A percentile compares a stretch with the other conserved stretches of the same genome.
Evolutionary conservation across 2,329 filamentous ascomycete species (phyloP).

Genomic region (Endoconidiophora laricicola): DNA sequence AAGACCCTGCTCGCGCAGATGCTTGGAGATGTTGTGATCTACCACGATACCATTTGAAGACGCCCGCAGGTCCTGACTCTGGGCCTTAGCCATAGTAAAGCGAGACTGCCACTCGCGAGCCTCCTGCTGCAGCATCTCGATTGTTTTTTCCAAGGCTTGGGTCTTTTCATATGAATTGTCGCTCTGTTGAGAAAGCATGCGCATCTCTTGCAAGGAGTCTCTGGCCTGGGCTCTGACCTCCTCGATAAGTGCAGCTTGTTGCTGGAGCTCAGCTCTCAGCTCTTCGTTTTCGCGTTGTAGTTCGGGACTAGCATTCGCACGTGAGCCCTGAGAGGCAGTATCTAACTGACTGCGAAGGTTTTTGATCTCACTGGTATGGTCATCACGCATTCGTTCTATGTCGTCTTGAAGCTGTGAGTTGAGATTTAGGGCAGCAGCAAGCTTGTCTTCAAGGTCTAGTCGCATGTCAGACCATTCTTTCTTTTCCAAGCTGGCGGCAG

Average conservation of each 20-base stretch:
- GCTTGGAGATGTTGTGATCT: constrained; percentile 52
- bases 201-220: constrained; percentile 78
- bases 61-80: constrained; percentile 63
- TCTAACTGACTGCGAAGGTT: constrained; percentile 46
- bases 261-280: constrained; percentile 44
- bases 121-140: constrained; percentile 64
- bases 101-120: constrained; percentile 80
- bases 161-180: constrained; percentile 67
- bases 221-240: constrained; percentile 75
- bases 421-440: constrained; percentile 57
- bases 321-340: constrained; percentile 15
- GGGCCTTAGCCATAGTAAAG: constrained; percentile 76
- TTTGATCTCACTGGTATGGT: constrained; percentile 47
- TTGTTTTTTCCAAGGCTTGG: constrained; percentile 56
- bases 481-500: constrained; percentile 43
- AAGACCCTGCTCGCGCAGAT: constrained; percentile 49
- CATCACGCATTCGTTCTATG: constrained; percentile 53
- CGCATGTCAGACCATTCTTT: constrained; percentile 54
- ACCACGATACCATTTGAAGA: constrained; percentile 59
- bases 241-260: constrained; percentile 71
- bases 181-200: constrained; percentile 64
- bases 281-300: constrained; percentile 53
- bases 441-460: constrained; percentile 51
- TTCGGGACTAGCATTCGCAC: constrained; percentile 21
- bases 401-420: constrained; percentile 68